These are phyloP conservation scores for Claviceps maximensis DNA, from an alignment of 2,329 filamentous ascomycete species.

Conservation along the genomic window DNA sequence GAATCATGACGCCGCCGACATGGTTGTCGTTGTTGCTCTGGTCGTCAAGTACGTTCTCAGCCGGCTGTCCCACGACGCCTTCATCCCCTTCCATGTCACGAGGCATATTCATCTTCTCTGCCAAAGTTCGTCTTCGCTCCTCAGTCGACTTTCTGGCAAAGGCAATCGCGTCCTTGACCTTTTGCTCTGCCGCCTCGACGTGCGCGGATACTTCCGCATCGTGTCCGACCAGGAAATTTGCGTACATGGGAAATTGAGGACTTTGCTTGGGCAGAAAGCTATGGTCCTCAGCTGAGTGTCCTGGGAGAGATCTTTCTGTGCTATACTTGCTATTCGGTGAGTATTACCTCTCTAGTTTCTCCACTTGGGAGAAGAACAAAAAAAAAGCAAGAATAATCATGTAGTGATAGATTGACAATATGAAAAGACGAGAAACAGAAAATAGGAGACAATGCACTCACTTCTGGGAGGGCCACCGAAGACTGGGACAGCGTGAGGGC, in stretches of 20 bases:
- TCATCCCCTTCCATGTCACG: neutral
- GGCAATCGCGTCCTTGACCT: neutral
- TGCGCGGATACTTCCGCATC: neutral
- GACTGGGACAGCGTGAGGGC: neutral
- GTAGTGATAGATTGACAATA: no score
- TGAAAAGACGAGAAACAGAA: neutral
- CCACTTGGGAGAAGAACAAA: neutral
- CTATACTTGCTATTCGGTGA: neutral
- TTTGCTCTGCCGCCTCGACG: neutral
- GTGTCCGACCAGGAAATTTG: neutral
- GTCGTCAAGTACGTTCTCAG: constrained; percentile 1
- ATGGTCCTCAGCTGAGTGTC: neutral
- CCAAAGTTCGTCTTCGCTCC: neutral
- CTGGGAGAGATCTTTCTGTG: neutral
- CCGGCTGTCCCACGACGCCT: neutral
- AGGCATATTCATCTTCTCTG: neutral
- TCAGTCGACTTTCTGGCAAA: neutral
- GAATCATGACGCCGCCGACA: neutral
- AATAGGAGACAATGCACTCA: neutral
- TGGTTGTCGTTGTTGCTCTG: no score
- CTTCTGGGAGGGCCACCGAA: neutral
- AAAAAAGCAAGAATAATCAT: neutral
- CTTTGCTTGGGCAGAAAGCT: neutral
- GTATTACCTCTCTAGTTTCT: neutral
- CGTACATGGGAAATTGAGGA: neutral